Evolutionary conservation across 345 rosid species (phyloP).

Genomic region (Salix dunnii): DNA sequence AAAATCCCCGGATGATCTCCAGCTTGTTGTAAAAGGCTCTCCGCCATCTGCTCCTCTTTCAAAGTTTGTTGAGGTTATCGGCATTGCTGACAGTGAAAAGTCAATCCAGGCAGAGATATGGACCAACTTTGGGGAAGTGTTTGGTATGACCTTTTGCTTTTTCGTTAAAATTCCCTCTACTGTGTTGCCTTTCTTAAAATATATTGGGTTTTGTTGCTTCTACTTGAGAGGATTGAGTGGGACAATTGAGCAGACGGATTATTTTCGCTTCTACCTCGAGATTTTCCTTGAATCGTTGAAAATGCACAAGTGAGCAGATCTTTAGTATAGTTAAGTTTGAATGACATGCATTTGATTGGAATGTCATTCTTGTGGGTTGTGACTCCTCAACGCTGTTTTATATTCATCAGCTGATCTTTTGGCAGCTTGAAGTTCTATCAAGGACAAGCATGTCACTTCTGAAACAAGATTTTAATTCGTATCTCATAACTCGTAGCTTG

Average conservation of each 20-base stretch:
- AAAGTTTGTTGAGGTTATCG: constrained; percentile 73
- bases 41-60: constrained; percentile 47
- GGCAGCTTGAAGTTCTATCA: too few relatives aligned
- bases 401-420: too few relatives aligned
- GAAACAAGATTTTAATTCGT: neutral
- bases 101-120: constrained; percentile 61
- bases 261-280: too few relatives aligned
- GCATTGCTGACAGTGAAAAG: constrained; percentile 70
- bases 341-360: too few relatives aligned
- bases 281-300: too few relatives aligned
- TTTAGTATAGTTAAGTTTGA: neutral
- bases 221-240: neutral
- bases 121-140: constrained; percentile 71
- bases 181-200: neutral
- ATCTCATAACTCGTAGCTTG: neutral
- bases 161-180: neutral
- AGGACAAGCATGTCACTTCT: neutral
- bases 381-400: too few relatives aligned
- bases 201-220: neutral
- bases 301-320: too few relatives aligned
- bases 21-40: constrained; percentile 57
- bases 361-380: too few relatives aligned
- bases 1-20: constrained; percentile 65
- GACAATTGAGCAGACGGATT: too few relatives aligned
- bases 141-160: constrained; percentile 44